phyloP scores from a whole-genome alignment of 2,329 filamentous ascomycete genomes.

The Fusarium liriodendri region DNA sequence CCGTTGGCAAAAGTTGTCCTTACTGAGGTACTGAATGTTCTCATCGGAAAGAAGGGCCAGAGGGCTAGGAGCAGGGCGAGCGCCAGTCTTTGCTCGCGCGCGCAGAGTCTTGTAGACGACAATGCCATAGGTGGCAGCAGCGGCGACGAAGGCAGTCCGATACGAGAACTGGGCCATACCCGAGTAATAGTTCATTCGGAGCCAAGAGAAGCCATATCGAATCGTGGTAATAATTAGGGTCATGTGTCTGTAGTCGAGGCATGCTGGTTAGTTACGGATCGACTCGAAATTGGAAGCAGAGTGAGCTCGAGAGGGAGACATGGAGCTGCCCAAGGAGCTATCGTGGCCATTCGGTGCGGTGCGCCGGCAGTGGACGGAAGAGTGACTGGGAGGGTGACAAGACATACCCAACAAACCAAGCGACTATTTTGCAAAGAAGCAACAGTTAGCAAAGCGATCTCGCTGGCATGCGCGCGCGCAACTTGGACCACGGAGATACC shows the following conservation, averaged over 20 bases:
- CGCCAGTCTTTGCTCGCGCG: constrained; percentile 81
- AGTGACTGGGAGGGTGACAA: constrained; percentile 26
- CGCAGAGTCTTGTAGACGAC: constrained; percentile 98
- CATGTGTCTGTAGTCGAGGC: constrained; percentile 73
- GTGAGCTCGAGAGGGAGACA: background rate
- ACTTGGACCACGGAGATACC: constrained; percentile 36
- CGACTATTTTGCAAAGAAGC: constrained; percentile 61
- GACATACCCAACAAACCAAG: constrained; percentile 85
- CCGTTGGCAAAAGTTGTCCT: constrained; percentile 48
- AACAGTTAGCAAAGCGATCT: constrained; percentile 37
- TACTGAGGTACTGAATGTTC: constrained; percentile 97
- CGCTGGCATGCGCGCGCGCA: constrained; percentile 4
- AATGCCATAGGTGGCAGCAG: constrained; percentile 94
- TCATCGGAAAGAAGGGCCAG: constrained; percentile 83
- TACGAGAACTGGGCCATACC: constrained; percentile 85
- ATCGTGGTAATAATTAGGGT: constrained; percentile 84
- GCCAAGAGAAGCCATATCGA: constrained; percentile 86
- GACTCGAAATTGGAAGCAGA: background rate
- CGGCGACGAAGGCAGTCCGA: constrained; percentile 89
- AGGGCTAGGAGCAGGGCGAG: constrained; percentile 67
- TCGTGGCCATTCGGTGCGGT: constrained; percentile 30
- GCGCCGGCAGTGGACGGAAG: constrained; percentile 14
- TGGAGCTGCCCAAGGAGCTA: constrained; percentile 15
- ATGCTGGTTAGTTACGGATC: constrained; percentile 28
- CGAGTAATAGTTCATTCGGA: constrained; percentile 88